These are phyloP conservation scores for Penicillium aurantiogriseum DNA, from an alignment of 2,329 filamentous ascomycete genomes.

Conservation along the genomic window DNA sequence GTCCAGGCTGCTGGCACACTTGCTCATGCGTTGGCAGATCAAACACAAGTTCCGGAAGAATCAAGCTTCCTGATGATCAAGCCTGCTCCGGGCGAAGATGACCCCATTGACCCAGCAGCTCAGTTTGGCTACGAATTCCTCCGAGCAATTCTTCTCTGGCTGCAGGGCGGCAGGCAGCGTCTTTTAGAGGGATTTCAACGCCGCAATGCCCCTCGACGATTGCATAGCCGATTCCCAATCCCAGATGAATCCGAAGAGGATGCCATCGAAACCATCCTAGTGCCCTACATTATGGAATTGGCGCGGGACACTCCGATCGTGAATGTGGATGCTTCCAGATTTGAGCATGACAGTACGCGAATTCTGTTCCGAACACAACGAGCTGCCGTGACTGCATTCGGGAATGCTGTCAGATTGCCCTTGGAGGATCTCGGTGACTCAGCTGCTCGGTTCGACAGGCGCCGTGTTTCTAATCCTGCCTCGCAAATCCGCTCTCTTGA, in stretches of 20 bases:
- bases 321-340: conserved; percentile 58
- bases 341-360: conserved; percentile 55
- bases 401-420: conserved; percentile 52
- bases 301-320: conserved; percentile 52
- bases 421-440: conserved; percentile 51
- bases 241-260: conserved; percentile 50
- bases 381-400: conserved; percentile 58
- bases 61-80: conserved; percentile 50
- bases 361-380: conserved; percentile 54
- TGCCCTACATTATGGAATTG: conserved; percentile 58
- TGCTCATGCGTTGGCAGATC: conserved; percentile 56
- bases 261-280: conserved; percentile 56
- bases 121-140: conserved; percentile 65
- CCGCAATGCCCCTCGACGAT: conserved; percentile 40
- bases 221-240: conserved; percentile 52
- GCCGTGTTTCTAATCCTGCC: conserved; percentile 17
- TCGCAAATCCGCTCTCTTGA: conserved; percentile 35
- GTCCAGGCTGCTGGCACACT: conserved; percentile 62
- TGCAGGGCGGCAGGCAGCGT: conserved; percentile 57
- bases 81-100: conserved; percentile 47
- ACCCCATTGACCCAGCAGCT: conserved; percentile 41
- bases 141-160: conserved; percentile 62
- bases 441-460: conserved; percentile 29
- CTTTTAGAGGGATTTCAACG: conserved; percentile 58
- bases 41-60: conserved; percentile 42